Evolutionary conservation across 2,329 filamentous ascomycete species (phyloP), one percentile per base, ranked within the genome.

Genomic region (Neonectria sp.): DNA sequence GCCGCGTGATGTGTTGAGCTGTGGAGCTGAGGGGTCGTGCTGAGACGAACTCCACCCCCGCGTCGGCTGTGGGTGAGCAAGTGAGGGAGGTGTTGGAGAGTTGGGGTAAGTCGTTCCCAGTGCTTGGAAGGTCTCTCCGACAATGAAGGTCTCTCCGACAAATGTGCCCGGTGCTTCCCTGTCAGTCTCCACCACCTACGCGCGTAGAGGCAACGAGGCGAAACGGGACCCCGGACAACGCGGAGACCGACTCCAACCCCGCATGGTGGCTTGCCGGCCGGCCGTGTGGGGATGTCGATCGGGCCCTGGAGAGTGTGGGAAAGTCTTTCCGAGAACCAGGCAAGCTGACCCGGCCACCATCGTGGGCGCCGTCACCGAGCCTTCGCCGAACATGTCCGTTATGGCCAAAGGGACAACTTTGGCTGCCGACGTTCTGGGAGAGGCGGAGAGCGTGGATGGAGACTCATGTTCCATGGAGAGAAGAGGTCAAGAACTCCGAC

Each of bases 71-170:
- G 21, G 21, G 21, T 21, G 21, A 21, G 21, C 21, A 21, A 21
- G 21, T 21, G 21, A 21, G 21, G 21, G 1, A 21, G 21, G 21
- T 21, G 43, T n/a, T 33, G 25, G 33, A 43, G 29, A 13, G 51
- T 65, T 65, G 63, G 63, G 45, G 63, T 40, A 65, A 52, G 46
- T 40, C n/a, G 51, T 60, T 49, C 53, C 63, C 45, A 31, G 27
- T 15, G 27, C 27, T 2, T 49, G 48, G 63, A 52, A 66, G 52
- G 63, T 66, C 59, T 67, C 35, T 25, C 57, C 63, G 62, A 51
- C 21, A 21, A 21, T 21, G 21, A 21, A 21, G 21, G 21, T 21
- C 21, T 21, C 21, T 21, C 21, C 21, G 21, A 21, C 21, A 21
- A 21, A 21, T 21, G 21, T 21, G 21, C 21, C 21, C 21, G 21